phyloP scores from a whole-genome alignment of 129 eudicot genomes.

The Ambrosia artemisiifolia region DNA sequence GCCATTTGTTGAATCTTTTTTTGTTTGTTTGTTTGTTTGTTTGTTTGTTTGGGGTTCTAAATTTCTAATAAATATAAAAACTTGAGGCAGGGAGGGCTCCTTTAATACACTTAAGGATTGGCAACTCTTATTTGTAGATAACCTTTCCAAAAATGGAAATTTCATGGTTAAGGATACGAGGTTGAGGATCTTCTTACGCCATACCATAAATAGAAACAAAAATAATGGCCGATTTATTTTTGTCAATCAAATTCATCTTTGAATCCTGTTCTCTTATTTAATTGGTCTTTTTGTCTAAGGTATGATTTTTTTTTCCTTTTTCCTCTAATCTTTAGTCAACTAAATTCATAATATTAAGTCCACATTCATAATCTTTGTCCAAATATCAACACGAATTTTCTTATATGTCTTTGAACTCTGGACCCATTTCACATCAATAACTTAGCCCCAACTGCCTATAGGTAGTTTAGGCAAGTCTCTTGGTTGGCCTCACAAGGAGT shows the following conservation, averaged over 20 bases:
- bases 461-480: too few species aligned
- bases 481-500: too few species aligned
- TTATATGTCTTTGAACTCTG: too few species aligned
- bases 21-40: not conserved
- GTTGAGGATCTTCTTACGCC: conserved; percentile 12
- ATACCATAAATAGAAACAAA: not conserved
- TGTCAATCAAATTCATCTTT: not conserved
- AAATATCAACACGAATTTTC: too few species aligned
- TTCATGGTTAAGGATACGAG: conserved; percentile 6
- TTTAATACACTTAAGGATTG: conserved; percentile 16
- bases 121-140: conserved; percentile 12
- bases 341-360: too few species aligned
- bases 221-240: not conserved
- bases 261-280: not conserved
- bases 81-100: conserved; percentile 1
- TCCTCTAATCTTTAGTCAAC: not conserved
- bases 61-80: not conserved
- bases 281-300: not conserved
- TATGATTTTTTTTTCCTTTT: not conserved
- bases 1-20: conserved; percentile 21
- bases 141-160: conserved; percentile 10
- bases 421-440: too few species aligned
- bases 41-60: not conserved
- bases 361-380: too few species aligned
- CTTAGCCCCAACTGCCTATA: too few species aligned